Conservation (phyloP, 2,329 filamentous ascomycete species). For the Colletotrichum sp. region DNA sequence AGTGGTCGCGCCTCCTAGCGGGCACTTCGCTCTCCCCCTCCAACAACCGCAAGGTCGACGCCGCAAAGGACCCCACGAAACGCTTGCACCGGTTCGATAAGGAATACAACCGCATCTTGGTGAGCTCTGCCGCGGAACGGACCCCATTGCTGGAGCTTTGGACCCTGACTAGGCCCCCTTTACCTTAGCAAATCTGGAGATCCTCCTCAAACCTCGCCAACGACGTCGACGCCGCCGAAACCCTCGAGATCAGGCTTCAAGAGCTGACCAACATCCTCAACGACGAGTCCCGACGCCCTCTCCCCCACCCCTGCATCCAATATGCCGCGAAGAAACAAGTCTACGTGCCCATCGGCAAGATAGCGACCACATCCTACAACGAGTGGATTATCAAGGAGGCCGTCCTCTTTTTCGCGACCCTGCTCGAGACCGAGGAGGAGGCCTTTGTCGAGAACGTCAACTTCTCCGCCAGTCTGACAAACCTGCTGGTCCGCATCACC, state of each 20-base stretch:
- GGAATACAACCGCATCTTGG: slow-evolving; percentile 67
- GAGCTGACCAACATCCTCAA: slow-evolving; percentile 75
- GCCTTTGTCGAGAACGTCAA: slow-evolving; percentile 86
- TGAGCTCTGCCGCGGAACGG: slow-evolving; percentile 34
- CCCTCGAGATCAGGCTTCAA: slow-evolving; percentile 65
- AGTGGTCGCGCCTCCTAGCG: slow-evolving; percentile 74
- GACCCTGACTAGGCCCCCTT: not conserved
- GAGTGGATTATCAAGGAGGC: slow-evolving; percentile 86
- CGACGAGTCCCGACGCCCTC: slow-evolving; percentile 86
- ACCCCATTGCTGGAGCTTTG: not conserved
- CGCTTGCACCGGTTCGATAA: slow-evolving; percentile 71
- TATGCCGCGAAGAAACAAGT: slow-evolving; percentile 88
- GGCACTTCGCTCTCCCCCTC: slow-evolving; percentile 62
- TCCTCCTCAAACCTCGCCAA: slow-evolving; percentile 63
- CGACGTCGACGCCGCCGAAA: slow-evolving; percentile 67
- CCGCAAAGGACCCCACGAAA: slow-evolving; percentile 63
- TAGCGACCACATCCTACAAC: slow-evolving; percentile 84
- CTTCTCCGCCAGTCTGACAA: slow-evolving; percentile 88
- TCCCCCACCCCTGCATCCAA: slow-evolving; percentile 89
- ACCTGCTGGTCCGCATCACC: slow-evolving; percentile 80
- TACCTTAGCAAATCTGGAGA: slow-evolving; percentile 55
- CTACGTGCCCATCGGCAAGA: slow-evolving; percentile 87
- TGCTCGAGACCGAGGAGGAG: slow-evolving; percentile 96
- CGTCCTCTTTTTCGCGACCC: slow-evolving; percentile 84
- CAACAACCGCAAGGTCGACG: slow-evolving; percentile 61